A percentile compares a stretch with the other conserved stretches of the same genome.
phyloP scores from a whole-genome alignment of 2,329 filamentous ascomycete genomes.

The Trichophyton verrucosum region DNA sequence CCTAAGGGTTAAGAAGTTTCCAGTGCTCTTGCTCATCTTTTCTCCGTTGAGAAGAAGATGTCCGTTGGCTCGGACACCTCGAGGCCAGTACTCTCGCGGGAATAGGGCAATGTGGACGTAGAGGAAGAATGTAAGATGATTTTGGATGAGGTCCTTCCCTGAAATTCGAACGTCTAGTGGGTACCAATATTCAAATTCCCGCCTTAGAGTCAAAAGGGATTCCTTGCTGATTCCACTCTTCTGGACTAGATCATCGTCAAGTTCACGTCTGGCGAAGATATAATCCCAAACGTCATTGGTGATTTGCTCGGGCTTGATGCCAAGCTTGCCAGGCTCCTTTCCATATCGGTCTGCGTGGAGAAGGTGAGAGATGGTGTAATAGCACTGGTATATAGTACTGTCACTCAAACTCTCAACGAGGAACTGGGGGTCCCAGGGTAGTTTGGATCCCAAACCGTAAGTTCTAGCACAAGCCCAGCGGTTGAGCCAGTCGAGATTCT shows the following conservation, averaged over 20 bases:
- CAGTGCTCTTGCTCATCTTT: constrained; percentile 97
- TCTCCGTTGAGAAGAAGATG: constrained; percentile 90
- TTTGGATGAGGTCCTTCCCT: constrained; percentile 86
- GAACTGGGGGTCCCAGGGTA: constrained; percentile 86
- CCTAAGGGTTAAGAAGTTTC: constrained; percentile 87
- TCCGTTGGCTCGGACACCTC: constrained; percentile 74
- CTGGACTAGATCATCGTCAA: constrained; percentile 51
- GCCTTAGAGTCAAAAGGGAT: constrained; percentile 64
- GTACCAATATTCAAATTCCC: constrained; percentile 96
- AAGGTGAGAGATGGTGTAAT: constrained; percentile 48
- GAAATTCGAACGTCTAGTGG: constrained; percentile 78
- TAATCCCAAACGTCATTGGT: constrained; percentile 95
- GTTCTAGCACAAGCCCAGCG: constrained; percentile 91
- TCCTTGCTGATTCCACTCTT: constrained; percentile 61
- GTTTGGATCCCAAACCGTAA: constrained; percentile 82
- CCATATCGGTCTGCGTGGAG: constrained; percentile 83
- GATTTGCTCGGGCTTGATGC: constrained; percentile 74
- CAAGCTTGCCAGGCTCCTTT: constrained; percentile 52
- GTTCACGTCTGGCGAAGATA: constrained; percentile 65
- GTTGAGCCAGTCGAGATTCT: constrained; percentile 81
- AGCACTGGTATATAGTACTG: constrained; percentile 70
- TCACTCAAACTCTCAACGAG: constrained; percentile 87
- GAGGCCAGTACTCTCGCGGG: constrained; percentile 76
- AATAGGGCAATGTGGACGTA: constrained; percentile 91
- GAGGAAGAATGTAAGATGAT: constrained; percentile 90